phyloP scores from a whole-genome alignment of 108 stramenopile species.

The Cyclotella atomus region DNA sequence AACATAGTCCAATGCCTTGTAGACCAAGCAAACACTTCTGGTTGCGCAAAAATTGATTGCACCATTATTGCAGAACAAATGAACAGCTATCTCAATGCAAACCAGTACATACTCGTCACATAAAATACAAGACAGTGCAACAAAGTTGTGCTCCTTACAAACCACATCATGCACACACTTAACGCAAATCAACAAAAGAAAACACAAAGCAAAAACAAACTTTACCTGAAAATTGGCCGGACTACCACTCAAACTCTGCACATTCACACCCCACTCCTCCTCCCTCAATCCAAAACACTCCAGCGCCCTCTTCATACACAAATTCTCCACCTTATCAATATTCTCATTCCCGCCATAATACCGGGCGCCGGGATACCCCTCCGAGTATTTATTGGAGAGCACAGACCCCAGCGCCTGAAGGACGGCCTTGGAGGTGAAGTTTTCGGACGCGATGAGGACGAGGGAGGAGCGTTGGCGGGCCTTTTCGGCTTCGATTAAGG shows the following conservation, averaged over 20 bases:
- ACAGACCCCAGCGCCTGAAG: conserved; percentile 97
- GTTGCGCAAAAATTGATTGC: too few relatives aligned
- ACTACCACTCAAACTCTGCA: conserved; percentile 95
- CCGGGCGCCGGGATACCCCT: conserved; percentile 94
- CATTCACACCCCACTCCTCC: conserved; percentile 94
- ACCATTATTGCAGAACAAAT: too few relatives aligned
- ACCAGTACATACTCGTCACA: too few relatives aligned
- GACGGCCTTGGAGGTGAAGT: conserved; percentile 96
- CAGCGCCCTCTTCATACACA: conserved; percentile 97
- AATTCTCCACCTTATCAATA: conserved; percentile 95
- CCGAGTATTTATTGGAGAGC: conserved; percentile 96
- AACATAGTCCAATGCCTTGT: too few relatives aligned
- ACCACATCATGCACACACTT: background rate
- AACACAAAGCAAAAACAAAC: background rate
- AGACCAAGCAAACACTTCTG: background rate
- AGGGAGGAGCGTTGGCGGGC: conserved; percentile 90
- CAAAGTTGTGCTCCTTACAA: too few relatives aligned
- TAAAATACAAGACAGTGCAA: too few relatives aligned
- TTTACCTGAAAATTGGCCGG: conserved; percentile 98
- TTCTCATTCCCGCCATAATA: conserved; percentile 98
- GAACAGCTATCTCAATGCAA: too few relatives aligned
- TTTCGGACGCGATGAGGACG: conserved; percentile 94
- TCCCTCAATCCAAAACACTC: conserved; percentile 94
- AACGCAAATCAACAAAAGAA: background rate
- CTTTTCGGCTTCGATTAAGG: conserved; percentile 95